A percentile compares a stretch with the other conserved stretches of the same genome.
phyloP scores from a whole-genome alignment of 176 grass and related monocot species.

The Triticum timopheevii region DNA sequence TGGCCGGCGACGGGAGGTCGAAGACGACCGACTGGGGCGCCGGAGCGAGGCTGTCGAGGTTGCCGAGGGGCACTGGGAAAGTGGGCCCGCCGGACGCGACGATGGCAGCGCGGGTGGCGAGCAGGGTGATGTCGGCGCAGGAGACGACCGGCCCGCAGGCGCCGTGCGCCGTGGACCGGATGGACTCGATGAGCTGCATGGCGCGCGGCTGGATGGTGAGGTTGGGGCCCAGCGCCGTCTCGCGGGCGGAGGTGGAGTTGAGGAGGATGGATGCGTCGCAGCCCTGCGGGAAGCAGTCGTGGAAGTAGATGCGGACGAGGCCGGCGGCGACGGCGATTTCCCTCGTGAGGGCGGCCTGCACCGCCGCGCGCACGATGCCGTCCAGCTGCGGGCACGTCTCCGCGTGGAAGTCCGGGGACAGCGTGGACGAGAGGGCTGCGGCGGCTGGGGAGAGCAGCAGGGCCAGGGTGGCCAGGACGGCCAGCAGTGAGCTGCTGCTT shows the following conservation, averaged over 20 bases:
- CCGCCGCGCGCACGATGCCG: not conserved
- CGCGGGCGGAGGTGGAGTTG: not conserved
- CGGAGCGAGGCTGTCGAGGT: constrained; percentile 17
- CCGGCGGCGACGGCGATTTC: not conserved
- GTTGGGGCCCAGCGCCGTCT: constrained; percentile 33
- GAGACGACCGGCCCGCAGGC: not conserved
- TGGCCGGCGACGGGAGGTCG: constrained; percentile 4
- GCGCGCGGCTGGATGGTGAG: constrained; percentile 27
- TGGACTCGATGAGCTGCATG: constrained; percentile 41
- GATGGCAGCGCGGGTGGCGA: constrained; percentile 1
- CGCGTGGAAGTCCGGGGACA: not conserved
- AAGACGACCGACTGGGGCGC: not conserved
- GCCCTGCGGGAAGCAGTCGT: constrained; percentile 16
- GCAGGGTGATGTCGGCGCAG: not conserved
- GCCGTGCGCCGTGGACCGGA: constrained; percentile 32
- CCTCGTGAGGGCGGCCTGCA: not conserved
- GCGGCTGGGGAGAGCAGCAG: not conserved
- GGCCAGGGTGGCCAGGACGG: not conserved
- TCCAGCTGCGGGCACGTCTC: not conserved
- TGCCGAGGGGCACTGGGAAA: not conserved
- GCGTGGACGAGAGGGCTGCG: not conserved
- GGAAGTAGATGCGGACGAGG: not conserved
- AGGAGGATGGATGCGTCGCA: constrained; percentile 60
- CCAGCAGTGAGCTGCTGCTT: not conserved
- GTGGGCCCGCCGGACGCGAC: not conserved